Percentiles rank a stretch among this genome's conserved stretches.
Conservation (phyloP, 352 stramenopile species). For the Phytophthora podocarpi region DNA sequence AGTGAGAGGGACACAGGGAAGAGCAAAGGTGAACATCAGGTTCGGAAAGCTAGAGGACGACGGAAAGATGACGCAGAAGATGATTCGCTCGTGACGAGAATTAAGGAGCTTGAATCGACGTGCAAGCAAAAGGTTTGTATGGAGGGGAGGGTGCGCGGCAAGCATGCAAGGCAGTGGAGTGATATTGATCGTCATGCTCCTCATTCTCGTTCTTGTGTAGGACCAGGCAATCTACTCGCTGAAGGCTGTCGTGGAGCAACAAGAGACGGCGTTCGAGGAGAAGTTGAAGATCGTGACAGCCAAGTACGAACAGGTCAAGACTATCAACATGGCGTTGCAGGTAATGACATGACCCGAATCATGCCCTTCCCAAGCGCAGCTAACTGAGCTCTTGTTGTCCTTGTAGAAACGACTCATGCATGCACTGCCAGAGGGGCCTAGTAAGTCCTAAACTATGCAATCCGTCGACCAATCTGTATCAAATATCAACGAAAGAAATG, state of each 20-base stretch:
- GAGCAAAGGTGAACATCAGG: conserved; percentile 6
- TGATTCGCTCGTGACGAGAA: conserved; percentile 30
- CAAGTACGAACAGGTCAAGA: conserved; percentile 84
- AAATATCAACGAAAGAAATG: conserved; percentile 11
- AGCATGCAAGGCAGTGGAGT: neutral
- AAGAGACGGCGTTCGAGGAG: conserved; percentile 69
- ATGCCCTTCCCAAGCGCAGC: neutral
- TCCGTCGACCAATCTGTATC: conserved; percentile 7
- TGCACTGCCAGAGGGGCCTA: conserved; percentile 42
- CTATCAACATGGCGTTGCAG: conserved; percentile 82
- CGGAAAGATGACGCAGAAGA: conserved; percentile 26
- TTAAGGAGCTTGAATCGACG: conserved; percentile 73
- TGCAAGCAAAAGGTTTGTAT: conserved; percentile 74
- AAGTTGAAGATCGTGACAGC: conserved; percentile 69
- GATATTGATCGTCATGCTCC: neutral
- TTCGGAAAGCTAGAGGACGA: conserved; percentile 14
- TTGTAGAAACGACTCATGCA: conserved; percentile 64
- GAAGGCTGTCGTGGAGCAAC: conserved; percentile 69
- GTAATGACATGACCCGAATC: conserved; percentile 35
- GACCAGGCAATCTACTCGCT: conserved; percentile 71
- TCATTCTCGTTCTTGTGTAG: conserved; percentile 24
- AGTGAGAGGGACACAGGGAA: conserved; percentile 12
- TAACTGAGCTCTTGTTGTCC: neutral
- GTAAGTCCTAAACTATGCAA: conserved; percentile 26
- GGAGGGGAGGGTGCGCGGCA: neutral